Percentiles rank a stretch among this genome's conserved stretches.
These are phyloP conservation scores for Lactarius hatsudake DNA, from an alignment of 768 basidiomycete genomes.

Conservation along the genomic window DNA sequence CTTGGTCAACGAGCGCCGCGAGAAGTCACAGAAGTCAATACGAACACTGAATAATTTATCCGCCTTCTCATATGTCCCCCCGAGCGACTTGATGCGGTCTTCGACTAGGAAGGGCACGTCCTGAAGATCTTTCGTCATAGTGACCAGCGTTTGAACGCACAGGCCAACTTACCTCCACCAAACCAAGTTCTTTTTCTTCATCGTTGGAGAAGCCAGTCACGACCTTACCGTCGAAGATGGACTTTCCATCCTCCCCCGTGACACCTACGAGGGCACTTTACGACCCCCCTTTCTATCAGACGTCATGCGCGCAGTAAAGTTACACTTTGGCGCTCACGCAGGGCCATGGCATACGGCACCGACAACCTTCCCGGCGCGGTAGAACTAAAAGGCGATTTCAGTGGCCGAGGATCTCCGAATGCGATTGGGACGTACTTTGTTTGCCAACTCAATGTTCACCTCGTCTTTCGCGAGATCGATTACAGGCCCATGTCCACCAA, in stretches of 20 bases:
- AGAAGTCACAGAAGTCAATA: slow-evolving; percentile 32
- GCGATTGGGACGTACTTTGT: slow-evolving; percentile 39
- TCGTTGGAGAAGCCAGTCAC: slow-evolving; percentile 69
- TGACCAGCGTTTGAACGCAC: not conserved
- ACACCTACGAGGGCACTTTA: slow-evolving; percentile 55
- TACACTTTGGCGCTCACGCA: slow-evolving; percentile 44
- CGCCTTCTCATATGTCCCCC: slow-evolving; percentile 64
- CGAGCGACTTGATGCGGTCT: slow-evolving; percentile 56
- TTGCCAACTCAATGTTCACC: slow-evolving; percentile 54
- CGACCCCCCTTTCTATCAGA: not conserved
- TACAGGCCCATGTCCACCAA: slow-evolving; percentile 77
- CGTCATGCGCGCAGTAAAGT: not conserved
- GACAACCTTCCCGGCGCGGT: slow-evolving; percentile 60
- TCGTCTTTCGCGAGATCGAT: slow-evolving; percentile 64
- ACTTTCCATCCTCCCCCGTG: slow-evolving; percentile 53
- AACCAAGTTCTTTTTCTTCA: slow-evolving; percentile 55
- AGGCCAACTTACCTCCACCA: slow-evolving; percentile 41
- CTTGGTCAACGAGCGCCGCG: not conserved
- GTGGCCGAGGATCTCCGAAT: not conserved
- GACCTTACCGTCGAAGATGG: slow-evolving; percentile 58
- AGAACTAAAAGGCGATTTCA: slow-evolving; percentile 49
- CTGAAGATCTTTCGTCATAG: slow-evolving; percentile 30
- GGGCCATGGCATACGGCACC: slow-evolving; percentile 81
- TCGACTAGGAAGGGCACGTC: slow-evolving; percentile 74
- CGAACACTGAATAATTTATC: slow-evolving; percentile 51